phyloP scores from a whole-genome alignment of 2,329 filamentous ascomycete genomes.

The Emericellopsis cladophorae region DNA sequence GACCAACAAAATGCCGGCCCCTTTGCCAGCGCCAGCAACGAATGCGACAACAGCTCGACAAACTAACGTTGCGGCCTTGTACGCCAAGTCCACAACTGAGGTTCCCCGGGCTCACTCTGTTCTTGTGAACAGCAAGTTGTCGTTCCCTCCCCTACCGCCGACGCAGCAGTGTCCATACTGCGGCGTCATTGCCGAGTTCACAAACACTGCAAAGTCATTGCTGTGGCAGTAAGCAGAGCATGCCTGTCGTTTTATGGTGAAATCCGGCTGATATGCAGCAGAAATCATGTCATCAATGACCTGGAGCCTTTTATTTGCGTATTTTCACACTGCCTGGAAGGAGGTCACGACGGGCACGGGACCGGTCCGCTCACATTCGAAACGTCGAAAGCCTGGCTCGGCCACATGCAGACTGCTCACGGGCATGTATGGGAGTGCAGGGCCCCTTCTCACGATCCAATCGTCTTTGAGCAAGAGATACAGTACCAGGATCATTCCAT shows the following conservation, averaged over 20 bases:
- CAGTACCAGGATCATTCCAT: constrained; percentile 12
- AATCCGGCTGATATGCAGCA: constrained; percentile 1
- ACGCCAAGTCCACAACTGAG: constrained; percentile 7
- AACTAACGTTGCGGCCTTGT: constrained; percentile 8
- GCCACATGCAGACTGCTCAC: constrained; percentile 12
- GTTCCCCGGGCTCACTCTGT: constrained; percentile 9
- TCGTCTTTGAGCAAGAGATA: constrained; percentile 11
- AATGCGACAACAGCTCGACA: constrained; percentile 10
- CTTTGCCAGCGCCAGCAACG: constrained; percentile 2
- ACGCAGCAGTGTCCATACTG: constrained; percentile 8
- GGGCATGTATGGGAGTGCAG: constrained; percentile 15
- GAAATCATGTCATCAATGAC: constrained; percentile 7
- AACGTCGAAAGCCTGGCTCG: constrained; percentile 8
- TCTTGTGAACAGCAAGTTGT: constrained; percentile 8
- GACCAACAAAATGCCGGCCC: constrained; percentile 4
- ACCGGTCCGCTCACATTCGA: constrained; percentile 7
- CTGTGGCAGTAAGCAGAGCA: constrained; percentile 5
- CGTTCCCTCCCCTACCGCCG: constrained; percentile 7
- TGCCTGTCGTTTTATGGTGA: constrained; percentile 1
- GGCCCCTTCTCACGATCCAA: constrained; percentile 12
- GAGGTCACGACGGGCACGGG: constrained; percentile 1
- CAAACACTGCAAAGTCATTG: constrained; percentile 2
- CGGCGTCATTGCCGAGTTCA: constrained; percentile 8
- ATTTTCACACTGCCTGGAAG: constrained; percentile 3
- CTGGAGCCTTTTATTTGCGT: constrained; percentile 8